phyloP scores from a whole-genome alignment of 352 stramenopile genomes.

The Phytophthora cactorum region DNA sequence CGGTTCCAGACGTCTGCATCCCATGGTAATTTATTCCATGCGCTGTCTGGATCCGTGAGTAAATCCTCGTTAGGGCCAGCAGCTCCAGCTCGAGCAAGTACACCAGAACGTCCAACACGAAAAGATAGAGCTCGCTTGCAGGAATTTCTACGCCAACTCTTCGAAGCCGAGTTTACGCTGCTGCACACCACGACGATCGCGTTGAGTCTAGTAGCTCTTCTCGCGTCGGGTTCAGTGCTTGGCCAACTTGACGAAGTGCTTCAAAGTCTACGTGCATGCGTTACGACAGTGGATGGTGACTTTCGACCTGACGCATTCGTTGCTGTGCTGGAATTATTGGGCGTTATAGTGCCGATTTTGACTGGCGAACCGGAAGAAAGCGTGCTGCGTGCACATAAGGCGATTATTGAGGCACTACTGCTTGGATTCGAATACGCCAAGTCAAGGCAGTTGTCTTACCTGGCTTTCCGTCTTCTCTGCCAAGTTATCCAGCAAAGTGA shows the following conservation, averaged over 20 bases:
- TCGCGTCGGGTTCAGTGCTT: slow-evolving; percentile 51
- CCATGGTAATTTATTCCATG: slow-evolving; percentile 65
- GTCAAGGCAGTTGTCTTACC: slow-evolving; percentile 63
- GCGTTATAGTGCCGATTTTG: slow-evolving; percentile 47
- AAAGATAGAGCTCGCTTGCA: slow-evolving; percentile 45
- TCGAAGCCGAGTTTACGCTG: slow-evolving; percentile 65
- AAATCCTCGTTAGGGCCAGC: slow-evolving; percentile 25
- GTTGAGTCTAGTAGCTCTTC: slow-evolving; percentile 61
- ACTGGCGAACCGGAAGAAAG: slow-evolving; percentile 11
- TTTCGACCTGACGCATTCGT: slow-evolving; percentile 72
- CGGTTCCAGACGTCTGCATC: slow-evolving; percentile 62
- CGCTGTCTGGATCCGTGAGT: slow-evolving; percentile 47
- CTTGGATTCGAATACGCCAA: slow-evolving; percentile 64
- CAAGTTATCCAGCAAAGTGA: slow-evolving; percentile 64
- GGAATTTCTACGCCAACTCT: slow-evolving; percentile 55
- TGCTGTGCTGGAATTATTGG: slow-evolving; percentile 71
- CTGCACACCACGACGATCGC: slow-evolving; percentile 63
- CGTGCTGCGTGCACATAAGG: slow-evolving; percentile 30
- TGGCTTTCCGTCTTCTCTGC: slow-evolving; percentile 72
- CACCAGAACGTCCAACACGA: slow-evolving; percentile 18
- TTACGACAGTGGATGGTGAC: slow-evolving; percentile 67
- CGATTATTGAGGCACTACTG: slow-evolving; percentile 56
- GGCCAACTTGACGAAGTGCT: slow-evolving; percentile 44
- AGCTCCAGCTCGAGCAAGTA: slow-evolving; percentile 9
- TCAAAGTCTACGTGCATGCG: slow-evolving; percentile 46